Evolutionary conservation across 495 filamentous ascomycete genomes (phyloP).

Genomic region (Collariella sp.): DNA sequence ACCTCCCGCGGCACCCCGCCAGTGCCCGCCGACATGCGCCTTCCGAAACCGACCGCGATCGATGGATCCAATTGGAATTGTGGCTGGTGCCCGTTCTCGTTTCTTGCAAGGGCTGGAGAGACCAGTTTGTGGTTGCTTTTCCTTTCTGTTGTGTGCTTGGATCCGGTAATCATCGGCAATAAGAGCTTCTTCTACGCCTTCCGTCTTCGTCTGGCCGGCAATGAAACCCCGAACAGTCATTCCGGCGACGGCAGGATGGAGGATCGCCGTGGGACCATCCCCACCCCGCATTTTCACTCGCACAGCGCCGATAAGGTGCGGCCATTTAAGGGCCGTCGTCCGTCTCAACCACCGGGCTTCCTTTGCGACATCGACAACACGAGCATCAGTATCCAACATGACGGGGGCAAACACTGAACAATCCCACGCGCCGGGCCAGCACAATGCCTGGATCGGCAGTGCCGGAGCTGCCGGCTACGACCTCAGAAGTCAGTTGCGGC

Average conservation of each 20-base stretch:
- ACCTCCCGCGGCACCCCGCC: not conserved
- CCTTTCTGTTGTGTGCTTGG: not conserved
- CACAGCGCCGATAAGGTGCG: not conserved
- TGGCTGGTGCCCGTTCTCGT: not conserved
- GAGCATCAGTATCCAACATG: not conserved
- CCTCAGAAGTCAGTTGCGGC: constrained; percentile 32
- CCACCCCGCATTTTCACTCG: not conserved
- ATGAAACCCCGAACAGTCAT: not conserved
- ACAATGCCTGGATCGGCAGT: constrained; percentile 34
- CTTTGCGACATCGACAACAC: not conserved
- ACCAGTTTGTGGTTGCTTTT: not conserved
- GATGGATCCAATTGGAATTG: not conserved
- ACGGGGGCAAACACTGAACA: not conserved
- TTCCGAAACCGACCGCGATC: not conserved
- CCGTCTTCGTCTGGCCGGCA: not conserved
- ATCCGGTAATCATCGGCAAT: not conserved
- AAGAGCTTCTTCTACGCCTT: no score
- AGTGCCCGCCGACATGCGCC: not conserved
- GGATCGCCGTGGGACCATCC: not conserved
- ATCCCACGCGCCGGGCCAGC: not conserved
- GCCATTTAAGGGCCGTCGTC: not conserved
- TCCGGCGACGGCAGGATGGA: not conserved
- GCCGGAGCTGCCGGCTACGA: constrained; percentile 35
- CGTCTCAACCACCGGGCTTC: not conserved
- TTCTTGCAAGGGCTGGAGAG: not conserved